phyloP scores from a whole-genome alignment of 805 yeast genomes.

The Saturnispora hagleri region DNA sequence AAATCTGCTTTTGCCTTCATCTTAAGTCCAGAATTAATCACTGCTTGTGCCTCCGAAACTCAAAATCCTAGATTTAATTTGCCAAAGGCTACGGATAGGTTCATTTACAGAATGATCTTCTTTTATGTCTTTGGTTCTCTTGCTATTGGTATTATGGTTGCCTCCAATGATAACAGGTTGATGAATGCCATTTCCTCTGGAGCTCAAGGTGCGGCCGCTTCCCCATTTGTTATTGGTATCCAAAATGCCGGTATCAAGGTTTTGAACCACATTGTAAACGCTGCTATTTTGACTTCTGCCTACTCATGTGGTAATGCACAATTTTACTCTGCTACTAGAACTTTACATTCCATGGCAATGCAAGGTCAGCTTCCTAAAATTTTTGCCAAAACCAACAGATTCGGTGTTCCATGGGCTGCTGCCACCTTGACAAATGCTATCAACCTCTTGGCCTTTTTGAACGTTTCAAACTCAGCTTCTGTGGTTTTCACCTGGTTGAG shows the following conservation, averaged over 20 bases:
- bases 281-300: constrained; percentile 51
- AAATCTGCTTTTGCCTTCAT: constrained; percentile 62
- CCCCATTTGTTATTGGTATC: constrained; percentile 60
- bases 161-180: constrained; percentile 41
- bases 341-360: constrained; percentile 32
- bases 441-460: constrained; percentile 43
- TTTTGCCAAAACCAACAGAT: constrained; percentile 32
- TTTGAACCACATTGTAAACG: constrained; percentile 54
- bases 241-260: constrained; percentile 51
- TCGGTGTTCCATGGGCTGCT: constrained; percentile 49
- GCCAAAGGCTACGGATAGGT: constrained; percentile 52
- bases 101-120: constrained; percentile 50
- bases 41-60: constrained; percentile 46
- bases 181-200: constrained; percentile 37
- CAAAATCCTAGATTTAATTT: constrained; percentile 49
- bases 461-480: constrained; percentile 43
- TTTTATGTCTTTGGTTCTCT: constrained; percentile 52
- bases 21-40: constrained; percentile 55
- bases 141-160: constrained; percentile 52
- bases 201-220: constrained; percentile 45
- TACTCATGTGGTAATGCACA: constrained; percentile 40
- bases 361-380: constrained; percentile 33
- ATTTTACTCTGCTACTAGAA: constrained; percentile 34
- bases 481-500: constrained; percentile 56
- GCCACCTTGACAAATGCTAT: constrained; percentile 33